phyloP scores from a whole-genome alignment of 768 basidiomycete species.

The Cystobasidium ongulense region DNA sequence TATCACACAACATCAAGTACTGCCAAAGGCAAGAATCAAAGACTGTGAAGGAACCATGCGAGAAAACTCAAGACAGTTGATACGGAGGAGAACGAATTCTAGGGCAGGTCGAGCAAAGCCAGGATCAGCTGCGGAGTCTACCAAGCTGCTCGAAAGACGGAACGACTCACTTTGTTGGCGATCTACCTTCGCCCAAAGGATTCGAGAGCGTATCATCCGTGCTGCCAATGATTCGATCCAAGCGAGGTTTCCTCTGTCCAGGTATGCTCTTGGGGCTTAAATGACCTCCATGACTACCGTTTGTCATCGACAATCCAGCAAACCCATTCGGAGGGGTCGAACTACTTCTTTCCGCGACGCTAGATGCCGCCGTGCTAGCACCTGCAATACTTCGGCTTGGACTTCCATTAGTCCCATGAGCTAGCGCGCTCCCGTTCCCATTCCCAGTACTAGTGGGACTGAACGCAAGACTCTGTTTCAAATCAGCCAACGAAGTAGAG shows the following conservation, averaged over 20 bases:
- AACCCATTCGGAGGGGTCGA: conserved; percentile 1
- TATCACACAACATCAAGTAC: background rate
- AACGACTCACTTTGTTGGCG: background rate
- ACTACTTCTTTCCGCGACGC: background rate
- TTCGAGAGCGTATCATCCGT: background rate
- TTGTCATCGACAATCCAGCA: background rate
- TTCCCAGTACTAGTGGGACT: background rate
- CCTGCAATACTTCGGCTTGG: background rate
- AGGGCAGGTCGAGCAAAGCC: no score
- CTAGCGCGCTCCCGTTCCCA: background rate
- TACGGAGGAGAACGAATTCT: background rate
- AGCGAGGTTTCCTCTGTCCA: background rate
- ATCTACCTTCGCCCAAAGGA: background rate
- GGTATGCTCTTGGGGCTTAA: background rate
- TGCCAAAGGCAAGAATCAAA: background rate
- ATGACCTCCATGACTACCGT: background rate
- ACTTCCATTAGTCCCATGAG: background rate
- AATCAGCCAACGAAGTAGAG: background rate
- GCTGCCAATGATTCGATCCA: conserved; percentile 15
- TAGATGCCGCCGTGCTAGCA: background rate
- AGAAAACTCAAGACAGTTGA: background rate
- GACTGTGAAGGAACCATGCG: background rate
- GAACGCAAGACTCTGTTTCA: background rate
- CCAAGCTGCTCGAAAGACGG: background rate
- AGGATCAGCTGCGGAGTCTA: no score